Evolutionary conservation across 805 yeast genomes (phyloP).

Genomic region (Monosporozyma yasuniensis): DNA sequence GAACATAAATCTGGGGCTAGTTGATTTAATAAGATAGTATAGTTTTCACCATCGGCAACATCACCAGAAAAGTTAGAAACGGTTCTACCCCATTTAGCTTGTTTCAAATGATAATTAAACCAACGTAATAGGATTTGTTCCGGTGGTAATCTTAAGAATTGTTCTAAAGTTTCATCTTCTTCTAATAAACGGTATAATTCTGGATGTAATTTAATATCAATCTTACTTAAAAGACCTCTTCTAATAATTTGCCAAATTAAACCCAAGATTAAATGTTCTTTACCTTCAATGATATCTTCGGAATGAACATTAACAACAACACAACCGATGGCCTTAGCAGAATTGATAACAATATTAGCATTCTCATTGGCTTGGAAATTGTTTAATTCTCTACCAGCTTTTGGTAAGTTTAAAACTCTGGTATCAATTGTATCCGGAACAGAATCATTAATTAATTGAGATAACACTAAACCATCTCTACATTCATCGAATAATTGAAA

Average conservation of each 20-base stretch:
- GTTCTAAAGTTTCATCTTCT: constrained; percentile 95
- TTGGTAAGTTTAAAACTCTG: constrained; percentile 87
- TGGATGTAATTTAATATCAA: constrained; percentile 93
- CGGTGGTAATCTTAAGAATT: constrained; percentile 92
- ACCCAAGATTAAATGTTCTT: constrained; percentile 84
- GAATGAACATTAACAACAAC: constrained; percentile 96
- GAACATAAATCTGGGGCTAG: constrained; percentile 79
- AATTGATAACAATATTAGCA: constrained; percentile 94
- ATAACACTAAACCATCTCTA: constrained; percentile 85
- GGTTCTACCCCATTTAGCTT: constrained; percentile 81
- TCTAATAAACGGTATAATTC: constrained; percentile 90
- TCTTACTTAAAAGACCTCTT: constrained; percentile 88
- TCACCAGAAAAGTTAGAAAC: constrained; percentile 82
- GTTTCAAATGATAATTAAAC: constrained; percentile 93
- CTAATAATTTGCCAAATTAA: constrained; percentile 96
- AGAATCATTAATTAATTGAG: constrained; percentile 91
- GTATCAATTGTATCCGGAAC: constrained; percentile 98
- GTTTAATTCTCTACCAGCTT: constrained; percentile 70
- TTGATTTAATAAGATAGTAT: constrained; percentile 82
- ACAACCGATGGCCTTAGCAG: constrained; percentile 98
- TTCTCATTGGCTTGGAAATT: constrained; percentile 94
- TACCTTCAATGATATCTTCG: constrained; percentile 90
- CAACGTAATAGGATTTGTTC: constrained; percentile 94
- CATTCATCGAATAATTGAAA: constrained; percentile 96
- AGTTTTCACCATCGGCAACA: constrained; percentile 90